A percentile compares a stretch with the other conserved stretches of the same genome.
Conservation (phyloP, 1,284 basidiomycete genomes). For the Rhodofomes roseus region DNA sequence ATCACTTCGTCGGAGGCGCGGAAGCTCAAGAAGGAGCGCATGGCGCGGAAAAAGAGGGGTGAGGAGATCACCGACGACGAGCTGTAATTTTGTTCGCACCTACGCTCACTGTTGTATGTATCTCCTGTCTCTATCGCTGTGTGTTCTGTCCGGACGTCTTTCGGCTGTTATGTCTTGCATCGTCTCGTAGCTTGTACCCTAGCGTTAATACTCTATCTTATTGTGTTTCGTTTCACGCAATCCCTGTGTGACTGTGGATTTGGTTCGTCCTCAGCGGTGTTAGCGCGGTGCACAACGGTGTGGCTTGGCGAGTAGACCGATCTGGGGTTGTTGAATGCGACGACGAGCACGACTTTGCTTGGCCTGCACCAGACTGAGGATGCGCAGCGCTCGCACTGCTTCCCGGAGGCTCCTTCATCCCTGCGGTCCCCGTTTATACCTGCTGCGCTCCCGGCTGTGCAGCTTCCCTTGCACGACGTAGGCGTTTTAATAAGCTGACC, state of each 20-base stretch:
- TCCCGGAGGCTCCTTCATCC: neutral
- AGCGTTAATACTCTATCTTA: conserved; percentile 22
- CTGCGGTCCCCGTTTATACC: neutral
- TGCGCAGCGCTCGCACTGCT: neutral
- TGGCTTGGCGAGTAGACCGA: neutral
- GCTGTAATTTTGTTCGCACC: conserved; percentile 36
- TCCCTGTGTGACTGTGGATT: neutral
- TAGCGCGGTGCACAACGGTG: too few relatives aligned
- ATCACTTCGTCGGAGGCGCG: conserved; percentile 75
- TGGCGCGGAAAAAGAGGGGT: conserved; percentile 83
- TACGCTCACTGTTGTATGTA: conserved; percentile 17
- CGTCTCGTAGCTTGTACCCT: conserved; percentile 25
- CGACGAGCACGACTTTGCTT: neutral
- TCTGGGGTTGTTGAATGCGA: neutral
- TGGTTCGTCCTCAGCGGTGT: too few relatives aligned
- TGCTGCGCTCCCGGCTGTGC: neutral
- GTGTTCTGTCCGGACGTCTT: conserved; percentile 24
- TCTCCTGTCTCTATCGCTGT: conserved; percentile 20
- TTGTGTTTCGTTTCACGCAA: conserved; percentile 15
- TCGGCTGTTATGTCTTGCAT: conserved; percentile 19
- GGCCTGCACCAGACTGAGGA: neutral
- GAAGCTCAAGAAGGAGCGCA: conserved; percentile 95
- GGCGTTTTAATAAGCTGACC: neutral
- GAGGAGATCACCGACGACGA: conserved; percentile 70
- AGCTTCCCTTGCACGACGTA: neutral